phyloP scores from a whole-genome alignment of 116 monocot genomes.

The Thalassia testudinum region DNA sequence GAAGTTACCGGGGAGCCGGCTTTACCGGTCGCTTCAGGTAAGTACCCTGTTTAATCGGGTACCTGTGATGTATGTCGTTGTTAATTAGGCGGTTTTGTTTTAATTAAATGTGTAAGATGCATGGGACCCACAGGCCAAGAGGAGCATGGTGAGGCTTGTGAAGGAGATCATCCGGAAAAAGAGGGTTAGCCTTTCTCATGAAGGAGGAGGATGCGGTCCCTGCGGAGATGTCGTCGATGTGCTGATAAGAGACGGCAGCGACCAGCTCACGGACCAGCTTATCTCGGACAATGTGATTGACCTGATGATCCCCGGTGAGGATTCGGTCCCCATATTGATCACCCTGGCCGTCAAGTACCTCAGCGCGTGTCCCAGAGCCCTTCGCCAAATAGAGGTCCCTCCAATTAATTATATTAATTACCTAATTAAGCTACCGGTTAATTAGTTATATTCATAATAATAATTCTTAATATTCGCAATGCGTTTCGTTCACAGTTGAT shows the following conservation, averaged over 20 bases:
- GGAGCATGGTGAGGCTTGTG: conserved; percentile 59
- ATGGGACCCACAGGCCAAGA: conserved; percentile 63
- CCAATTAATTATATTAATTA: background rate
- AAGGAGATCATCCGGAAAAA: conserved; percentile 45
- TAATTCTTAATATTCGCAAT: no score
- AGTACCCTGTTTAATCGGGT: no score
- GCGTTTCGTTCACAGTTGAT: no score
- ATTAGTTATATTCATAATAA: no score
- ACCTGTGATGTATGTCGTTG: no score
- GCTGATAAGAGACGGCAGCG: conserved; percentile 33
- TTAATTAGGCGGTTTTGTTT: no score
- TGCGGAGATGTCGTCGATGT: conserved; percentile 45
- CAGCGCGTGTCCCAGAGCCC: conserved; percentile 54
- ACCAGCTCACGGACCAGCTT: conserved; percentile 54
- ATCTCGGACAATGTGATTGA: conserved; percentile 80
- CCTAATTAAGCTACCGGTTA: no score
- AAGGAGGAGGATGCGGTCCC: background rate
- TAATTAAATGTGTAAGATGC: no score
- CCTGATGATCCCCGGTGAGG: conserved; percentile 82
- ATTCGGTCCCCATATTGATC: conserved; percentile 72
- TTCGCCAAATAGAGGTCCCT: conserved; percentile 14
- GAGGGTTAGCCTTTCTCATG: conserved; percentile 1
- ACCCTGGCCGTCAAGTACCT: conserved; percentile 71
- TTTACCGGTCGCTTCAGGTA: conserved; percentile 77
- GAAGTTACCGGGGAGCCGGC: conserved; percentile 61